Evolutionary conservation across 1,139 yeast genomes (phyloP), one percentile per base, ranked within the genome.

Genomic region (Taphrina sp.): DNA sequence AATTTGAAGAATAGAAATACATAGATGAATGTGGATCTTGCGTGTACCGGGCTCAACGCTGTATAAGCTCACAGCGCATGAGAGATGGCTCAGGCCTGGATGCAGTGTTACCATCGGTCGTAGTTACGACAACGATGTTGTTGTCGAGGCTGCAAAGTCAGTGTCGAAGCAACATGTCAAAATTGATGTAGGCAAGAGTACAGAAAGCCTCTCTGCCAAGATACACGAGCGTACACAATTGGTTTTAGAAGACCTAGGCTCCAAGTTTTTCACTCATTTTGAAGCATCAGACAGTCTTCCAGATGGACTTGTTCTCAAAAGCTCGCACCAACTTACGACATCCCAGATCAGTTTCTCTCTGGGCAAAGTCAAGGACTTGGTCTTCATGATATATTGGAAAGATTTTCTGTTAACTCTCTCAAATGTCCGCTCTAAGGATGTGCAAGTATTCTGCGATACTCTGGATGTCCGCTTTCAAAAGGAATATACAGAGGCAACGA

Each of bases 341-440:
- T n/a, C 33, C 22, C 20, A 22, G 22, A 41, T 8, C 35, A n/a
- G 22, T 22, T 8, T 39, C 16, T 36, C 22, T 8, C 34, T 37
- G 3, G 44, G 38, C 34, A 33, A 39, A 34, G 35, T 33, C 5
- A 12, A 16, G 8, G 20, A 29, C 31, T 43, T 20, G 12, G 10
- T 26, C 8, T 29, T 39, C 47, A 47, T 20, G 37, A 17, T 55
- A 5, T 17, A 19, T 14, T 55, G 58, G 58, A 16, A 23, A 26
- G 36, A 41, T n/a, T 2, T 55, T 19, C 49, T 55, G 12, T 23
- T 55, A 20, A 28, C 54, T 2, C 36, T 55, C 3, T 46, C 58
- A 10, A 43, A 36, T 14, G 34, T 44, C 31, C 39, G 39, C 24
- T 7, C 49, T 19, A 34, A 20, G n/a, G 54, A 47, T 17, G 35